A percentile compares a stretch with the other conserved stretches of the same genome.
phyloP scores from a whole-genome alignment of 495 filamentous ascomycete genomes.

The Astrothelium macrocarpum region DNA sequence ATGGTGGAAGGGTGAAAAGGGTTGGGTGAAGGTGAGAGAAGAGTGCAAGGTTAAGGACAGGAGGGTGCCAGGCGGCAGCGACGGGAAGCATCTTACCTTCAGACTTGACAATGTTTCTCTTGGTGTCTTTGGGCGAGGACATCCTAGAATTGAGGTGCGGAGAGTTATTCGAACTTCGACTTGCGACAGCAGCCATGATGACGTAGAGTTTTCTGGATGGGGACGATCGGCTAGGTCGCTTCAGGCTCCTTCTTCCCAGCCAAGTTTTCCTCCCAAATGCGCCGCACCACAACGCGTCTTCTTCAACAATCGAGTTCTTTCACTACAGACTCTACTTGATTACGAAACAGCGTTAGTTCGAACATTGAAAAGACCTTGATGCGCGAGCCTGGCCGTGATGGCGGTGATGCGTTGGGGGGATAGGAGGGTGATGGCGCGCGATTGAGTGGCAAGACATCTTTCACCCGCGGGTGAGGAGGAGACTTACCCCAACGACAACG shows the following conservation, averaged over 20 bases:
- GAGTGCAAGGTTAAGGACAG: neutral
- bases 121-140: constrained; percentile 28
- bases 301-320: neutral
- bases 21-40: neutral
- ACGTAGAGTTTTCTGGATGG: constrained; percentile 17
- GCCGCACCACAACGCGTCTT: neutral
- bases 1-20: neutral
- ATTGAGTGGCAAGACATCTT: neutral
- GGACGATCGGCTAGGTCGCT: constrained; percentile 10
- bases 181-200: constrained; percentile 30
- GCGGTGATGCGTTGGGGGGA: neutral
- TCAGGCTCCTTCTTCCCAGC: constrained; percentile 9
- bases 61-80: neutral
- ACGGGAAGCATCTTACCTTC: constrained; percentile 25
- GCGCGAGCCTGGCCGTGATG: neutral
- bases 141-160: constrained; percentile 27
- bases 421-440: neutral
- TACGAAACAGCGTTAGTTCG: neutral
- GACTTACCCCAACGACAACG: constrained; percentile 4
- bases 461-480: neutral
- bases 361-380: neutral
- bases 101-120: constrained; percentile 18
- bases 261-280: constrained; percentile 1
- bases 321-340: neutral
- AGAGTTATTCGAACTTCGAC: constrained; percentile 24